Base-by-base conservation (phyloP, 2,329 filamentous ascomycete genomes). In the Pseudogymnoascus sp. region DNA sequence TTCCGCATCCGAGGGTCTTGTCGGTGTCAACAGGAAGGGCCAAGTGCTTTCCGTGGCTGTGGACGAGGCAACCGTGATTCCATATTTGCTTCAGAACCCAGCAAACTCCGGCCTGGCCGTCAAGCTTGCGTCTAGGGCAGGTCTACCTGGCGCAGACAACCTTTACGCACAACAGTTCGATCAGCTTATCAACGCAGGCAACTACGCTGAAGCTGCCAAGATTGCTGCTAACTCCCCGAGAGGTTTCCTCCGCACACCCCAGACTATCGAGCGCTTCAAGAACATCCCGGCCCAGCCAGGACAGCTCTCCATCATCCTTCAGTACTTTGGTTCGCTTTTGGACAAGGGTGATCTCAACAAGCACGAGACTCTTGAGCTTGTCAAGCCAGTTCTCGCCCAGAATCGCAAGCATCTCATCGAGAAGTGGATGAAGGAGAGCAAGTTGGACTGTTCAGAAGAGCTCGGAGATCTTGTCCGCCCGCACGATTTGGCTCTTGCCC, bases 221-320 rank as follows among this genome's bases (percentile, higher is more conserved):
- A 89, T 96, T 70, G 96, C 95, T 50, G 96, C 95, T 60, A 96
- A 96, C 81, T 99, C 95, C 2, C 95, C 95, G 2, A 88, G 93
- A 64, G 95, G 95, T 59, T 99, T 99, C 81, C 82, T 99, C 63
- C 90, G 95, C 69, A 97, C 93, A 1, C 84, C 91, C 21, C 91
- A 96, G 73, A 99, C 95, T 5, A 97, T 99, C 74, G 93, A 97
- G 78, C 88, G 90, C 70, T 96, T 99, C 80, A 97, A 97, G 84
- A 86, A 85, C 63, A 82, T 96, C 14, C 91, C 91, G 12, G 84
- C 88, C 66, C 86, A 90, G 69, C 88, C 88, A 36, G 91, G 91
- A 50, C 90, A 96, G 75, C 91, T 99, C 78, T 96, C 95, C 1
- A 88, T 91, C 70, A 96, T 97, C 65, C 82, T 99, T 62, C 95